Evolutionary conservation across 2,329 filamentous ascomycete genomes (phyloP).

Genomic region (Stromatinia cepivora): DNA sequence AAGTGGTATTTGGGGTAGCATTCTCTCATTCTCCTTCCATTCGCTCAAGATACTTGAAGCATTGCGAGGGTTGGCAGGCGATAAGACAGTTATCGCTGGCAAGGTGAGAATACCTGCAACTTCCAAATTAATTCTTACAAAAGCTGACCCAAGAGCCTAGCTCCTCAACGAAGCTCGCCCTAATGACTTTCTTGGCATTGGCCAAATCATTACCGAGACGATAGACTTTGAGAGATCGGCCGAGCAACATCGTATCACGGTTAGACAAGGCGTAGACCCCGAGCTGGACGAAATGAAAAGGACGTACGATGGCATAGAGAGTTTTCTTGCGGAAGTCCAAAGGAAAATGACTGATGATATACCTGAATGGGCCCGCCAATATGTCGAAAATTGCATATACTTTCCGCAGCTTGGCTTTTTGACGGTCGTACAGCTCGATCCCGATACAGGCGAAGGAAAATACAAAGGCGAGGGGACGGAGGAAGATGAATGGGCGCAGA

Average conservation of each 20-base stretch:
- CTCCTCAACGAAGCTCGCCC: slow-evolving; percentile 61
- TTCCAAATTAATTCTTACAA: background rate
- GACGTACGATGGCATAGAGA: slow-evolving; percentile 74
- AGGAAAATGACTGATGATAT: slow-evolving; percentile 62
- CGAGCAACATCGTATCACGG: slow-evolving; percentile 68
- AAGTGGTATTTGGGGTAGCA: slow-evolving; percentile 70
- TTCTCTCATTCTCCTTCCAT: slow-evolving; percentile 70
- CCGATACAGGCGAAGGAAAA: slow-evolving; percentile 55
- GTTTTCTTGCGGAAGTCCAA: slow-evolving; percentile 68
- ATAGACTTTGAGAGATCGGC: slow-evolving; percentile 77
- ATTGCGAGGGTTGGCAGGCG: slow-evolving; percentile 57
- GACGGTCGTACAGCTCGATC: slow-evolving; percentile 67
- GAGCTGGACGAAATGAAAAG: slow-evolving; percentile 77
- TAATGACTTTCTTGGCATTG: slow-evolving; percentile 61
- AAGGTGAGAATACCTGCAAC: slow-evolving; percentile 47
- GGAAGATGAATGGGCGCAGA: slow-evolving; percentile 70
- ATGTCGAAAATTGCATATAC: slow-evolving; percentile 76
- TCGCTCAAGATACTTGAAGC: slow-evolving; percentile 68
- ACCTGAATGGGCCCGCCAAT: slow-evolving; percentile 56
- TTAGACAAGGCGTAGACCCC: slow-evolving; percentile 69
- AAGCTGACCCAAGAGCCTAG: slow-evolving; percentile 42
- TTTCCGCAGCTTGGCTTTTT: slow-evolving; percentile 92
- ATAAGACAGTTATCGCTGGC: slow-evolving; percentile 52
- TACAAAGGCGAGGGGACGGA: slow-evolving; percentile 61
- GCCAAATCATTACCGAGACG: slow-evolving; percentile 68